Percentiles rank a stretch among this genome's conserved stretches.
phyloP scores from a whole-genome alignment of 768 basidiomycete genomes.

The Sarcomyxa edulis region DNA sequence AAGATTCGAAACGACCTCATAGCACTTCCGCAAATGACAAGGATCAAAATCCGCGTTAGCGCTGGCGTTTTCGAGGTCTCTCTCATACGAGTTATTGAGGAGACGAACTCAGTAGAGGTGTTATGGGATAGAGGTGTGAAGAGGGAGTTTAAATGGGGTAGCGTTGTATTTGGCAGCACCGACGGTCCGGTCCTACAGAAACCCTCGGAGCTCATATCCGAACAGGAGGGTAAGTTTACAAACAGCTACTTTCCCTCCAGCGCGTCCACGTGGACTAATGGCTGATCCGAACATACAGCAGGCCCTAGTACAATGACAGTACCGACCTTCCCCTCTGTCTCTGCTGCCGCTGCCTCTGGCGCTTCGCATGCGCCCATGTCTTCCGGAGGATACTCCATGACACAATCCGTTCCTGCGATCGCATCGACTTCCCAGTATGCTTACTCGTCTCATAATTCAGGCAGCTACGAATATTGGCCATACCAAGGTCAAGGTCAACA shows the following conservation, averaged over 20 bases:
- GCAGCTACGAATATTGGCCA: constrained; percentile 20
- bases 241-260: background rate
- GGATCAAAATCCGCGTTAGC: constrained; percentile 81
- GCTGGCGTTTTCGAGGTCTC: constrained; percentile 86
- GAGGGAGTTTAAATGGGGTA: constrained; percentile 80
- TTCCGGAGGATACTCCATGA: background rate
- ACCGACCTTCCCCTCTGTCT: constrained; percentile 24
- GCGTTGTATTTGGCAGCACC: constrained; percentile 71
- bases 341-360: constrained; percentile 17
- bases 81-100: constrained; percentile 65
- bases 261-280: background rate
- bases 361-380: constrained; percentile 6
- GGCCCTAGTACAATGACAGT: constrained; percentile 21
- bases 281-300: background rate
- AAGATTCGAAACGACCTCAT: constrained; percentile 68
- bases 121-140: constrained; percentile 73
- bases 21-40: constrained; percentile 61
- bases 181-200: constrained; percentile 71
- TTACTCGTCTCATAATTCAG: constrained; percentile 10
- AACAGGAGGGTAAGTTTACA: constrained; percentile 40
- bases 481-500: constrained; percentile 1
- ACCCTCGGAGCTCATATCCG: constrained; percentile 48
- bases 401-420: constrained; percentile 10
- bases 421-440: constrained; percentile 11
- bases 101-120: constrained; percentile 69